Percentiles rank a stretch among this genome's conserved stretches.
Evolutionary conservation across 2,329 filamentous ascomycete genomes (phyloP).

Genomic region (Paramyrothecium roridum): DNA sequence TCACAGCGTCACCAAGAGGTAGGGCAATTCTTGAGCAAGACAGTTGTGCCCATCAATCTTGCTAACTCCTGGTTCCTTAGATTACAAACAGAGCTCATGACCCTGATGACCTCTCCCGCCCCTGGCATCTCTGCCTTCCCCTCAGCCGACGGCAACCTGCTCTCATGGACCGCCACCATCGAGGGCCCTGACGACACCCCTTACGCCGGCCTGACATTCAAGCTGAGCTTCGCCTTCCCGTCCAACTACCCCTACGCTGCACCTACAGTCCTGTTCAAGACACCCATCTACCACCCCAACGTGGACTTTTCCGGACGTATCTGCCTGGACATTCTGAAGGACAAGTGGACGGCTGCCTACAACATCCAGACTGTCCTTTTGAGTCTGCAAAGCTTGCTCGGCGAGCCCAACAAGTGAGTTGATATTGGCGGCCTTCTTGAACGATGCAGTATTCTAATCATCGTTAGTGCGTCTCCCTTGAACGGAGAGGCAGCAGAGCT

Average conservation of each 20-base stretch:
- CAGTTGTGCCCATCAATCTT: not conserved
- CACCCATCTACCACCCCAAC: conserved; percentile 98
- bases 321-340: conserved; percentile 96
- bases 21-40: conserved; percentile 19
- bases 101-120: conserved; percentile 92
- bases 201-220: conserved; percentile 84
- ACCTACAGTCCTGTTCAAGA: conserved; percentile 93
- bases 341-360: conserved; percentile 98
- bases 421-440: not conserved
- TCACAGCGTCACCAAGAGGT: conserved; percentile 79
- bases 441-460: not conserved
- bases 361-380: conserved; percentile 92
- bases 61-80: conserved; percentile 41
- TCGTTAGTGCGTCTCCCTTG: conserved; percentile 67
- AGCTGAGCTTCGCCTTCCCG: conserved; percentile 88
- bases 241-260: conserved; percentile 89
- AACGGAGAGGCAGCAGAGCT: conserved; percentile 96
- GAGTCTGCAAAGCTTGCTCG: conserved; percentile 90
- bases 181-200: conserved; percentile 87
- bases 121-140: conserved; percentile 95
- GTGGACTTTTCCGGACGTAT: conserved; percentile 97
- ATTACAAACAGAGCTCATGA: conserved; percentile 95
- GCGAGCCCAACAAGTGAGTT: conserved; percentile 95
- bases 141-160: conserved; percentile 81
- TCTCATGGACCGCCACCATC: conserved; percentile 92